Conservation (phyloP, 129 eudicot genomes). For the Pulicaria dysenterica region DNA sequence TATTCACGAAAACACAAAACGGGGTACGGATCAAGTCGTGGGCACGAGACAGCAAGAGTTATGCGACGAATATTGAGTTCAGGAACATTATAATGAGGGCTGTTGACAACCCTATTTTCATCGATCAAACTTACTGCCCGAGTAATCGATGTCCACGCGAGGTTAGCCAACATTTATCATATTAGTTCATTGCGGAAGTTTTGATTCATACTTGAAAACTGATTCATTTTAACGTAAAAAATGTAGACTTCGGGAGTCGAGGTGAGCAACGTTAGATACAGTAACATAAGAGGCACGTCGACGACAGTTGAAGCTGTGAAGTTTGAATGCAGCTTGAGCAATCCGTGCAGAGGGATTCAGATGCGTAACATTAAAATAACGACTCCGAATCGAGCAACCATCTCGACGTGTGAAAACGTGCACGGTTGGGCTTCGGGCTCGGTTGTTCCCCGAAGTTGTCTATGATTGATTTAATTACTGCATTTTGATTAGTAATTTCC, state of each 20-base stretch:
- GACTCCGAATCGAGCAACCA: constrained; percentile 44
- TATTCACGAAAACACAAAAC: constrained; percentile 65
- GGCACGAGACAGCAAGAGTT: constrained; percentile 81
- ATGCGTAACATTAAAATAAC: constrained; percentile 59
- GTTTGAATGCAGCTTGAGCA: constrained; percentile 66
- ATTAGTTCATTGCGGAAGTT: neutral
- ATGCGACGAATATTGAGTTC: constrained; percentile 49
- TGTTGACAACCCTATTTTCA: constrained; percentile 73
- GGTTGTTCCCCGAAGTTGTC: constrained; percentile 42
- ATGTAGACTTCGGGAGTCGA: constrained; percentile 67
- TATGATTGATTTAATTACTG: constrained; percentile 24
- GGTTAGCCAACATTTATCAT: constrained; percentile 21
- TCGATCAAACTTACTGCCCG: constrained; percentile 82
- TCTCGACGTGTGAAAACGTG: constrained; percentile 49
- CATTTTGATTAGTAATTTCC: neutral
- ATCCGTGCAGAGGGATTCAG: constrained; percentile 63
- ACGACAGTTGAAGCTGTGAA: constrained; percentile 60
- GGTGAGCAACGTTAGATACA: constrained; percentile 62
- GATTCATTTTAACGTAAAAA: neutral
- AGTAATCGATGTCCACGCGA: constrained; percentile 54
- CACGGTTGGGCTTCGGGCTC: constrained; percentile 38
- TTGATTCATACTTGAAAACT: neutral
- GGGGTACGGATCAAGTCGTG: constrained; percentile 85
- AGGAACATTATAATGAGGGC: constrained; percentile 60
- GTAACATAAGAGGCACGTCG: constrained; percentile 74